Conservation (phyloP, 257 asterid species). For the Jacaranda copaia region DNA sequence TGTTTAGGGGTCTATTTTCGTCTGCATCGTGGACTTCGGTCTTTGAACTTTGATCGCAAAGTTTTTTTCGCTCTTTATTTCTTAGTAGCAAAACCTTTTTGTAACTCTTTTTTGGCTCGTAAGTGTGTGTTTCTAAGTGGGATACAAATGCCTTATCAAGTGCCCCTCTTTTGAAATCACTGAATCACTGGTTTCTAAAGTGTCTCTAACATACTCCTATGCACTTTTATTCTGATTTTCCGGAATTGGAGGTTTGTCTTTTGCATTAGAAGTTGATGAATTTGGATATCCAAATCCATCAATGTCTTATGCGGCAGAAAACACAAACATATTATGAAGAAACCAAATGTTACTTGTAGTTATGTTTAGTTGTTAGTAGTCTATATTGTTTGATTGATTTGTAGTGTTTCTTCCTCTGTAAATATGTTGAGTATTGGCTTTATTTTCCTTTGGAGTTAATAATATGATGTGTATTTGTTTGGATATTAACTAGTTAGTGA, state of each 20-base stretch:
- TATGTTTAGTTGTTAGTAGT: no score
- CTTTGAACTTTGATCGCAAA: not conserved
- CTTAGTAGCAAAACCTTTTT: not conserved
- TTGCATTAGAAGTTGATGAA: not conserved
- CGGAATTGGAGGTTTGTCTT: not conserved
- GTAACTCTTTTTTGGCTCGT: not conserved
- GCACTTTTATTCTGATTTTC: not conserved
- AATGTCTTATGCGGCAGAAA: no score
- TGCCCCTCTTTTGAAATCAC: not conserved
- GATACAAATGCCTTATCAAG: not conserved
- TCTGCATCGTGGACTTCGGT: not conserved
- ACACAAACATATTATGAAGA: no score
- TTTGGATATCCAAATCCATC: not conserved
- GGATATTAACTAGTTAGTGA: not conserved
- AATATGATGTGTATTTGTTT: not conserved
- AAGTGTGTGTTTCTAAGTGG: constrained; percentile 4
- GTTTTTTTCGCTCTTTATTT: not conserved
- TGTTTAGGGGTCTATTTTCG: not conserved
- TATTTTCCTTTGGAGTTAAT: not conserved
- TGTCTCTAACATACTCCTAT: not conserved
- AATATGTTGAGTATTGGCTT: not conserved
- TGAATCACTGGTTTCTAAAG: not conserved
- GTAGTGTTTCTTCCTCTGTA: not conserved
- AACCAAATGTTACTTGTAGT: no score
- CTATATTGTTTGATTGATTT: not conserved